Conservation (phyloP, 495 filamentous ascomycete species). For the Lineolata rhizophorae region DNA sequence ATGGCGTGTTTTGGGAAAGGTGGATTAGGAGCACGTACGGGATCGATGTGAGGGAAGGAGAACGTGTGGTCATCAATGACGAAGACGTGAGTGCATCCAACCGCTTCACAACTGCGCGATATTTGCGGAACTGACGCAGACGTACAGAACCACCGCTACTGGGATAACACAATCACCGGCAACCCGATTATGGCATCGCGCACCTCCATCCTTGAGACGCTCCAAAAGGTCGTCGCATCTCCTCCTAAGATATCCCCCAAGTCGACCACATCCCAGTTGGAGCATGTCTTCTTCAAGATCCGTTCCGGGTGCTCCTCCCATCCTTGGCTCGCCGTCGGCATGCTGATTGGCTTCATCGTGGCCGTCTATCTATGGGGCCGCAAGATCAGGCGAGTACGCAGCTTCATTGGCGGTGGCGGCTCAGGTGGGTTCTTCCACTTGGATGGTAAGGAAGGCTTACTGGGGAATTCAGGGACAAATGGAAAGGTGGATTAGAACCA, state of each 20-base stretch:
- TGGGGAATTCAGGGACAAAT: not conserved
- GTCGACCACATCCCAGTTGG: conserved; percentile 56
- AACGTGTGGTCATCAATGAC: conserved; percentile 90
- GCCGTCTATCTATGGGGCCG: not conserved
- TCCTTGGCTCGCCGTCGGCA: conserved; percentile 42
- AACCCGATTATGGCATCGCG: conserved; percentile 73
- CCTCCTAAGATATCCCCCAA: conserved; percentile 74
- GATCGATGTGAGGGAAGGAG: conserved; percentile 63
- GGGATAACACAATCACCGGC: conserved; percentile 79
- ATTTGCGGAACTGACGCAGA: conserved; percentile 1
- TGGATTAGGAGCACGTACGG: conserved; percentile 92
- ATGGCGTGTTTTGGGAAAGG: conserved; percentile 90
- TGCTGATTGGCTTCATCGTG: conserved; percentile 21
- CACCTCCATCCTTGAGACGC: conserved; percentile 85
- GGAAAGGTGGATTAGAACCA: not conserved
- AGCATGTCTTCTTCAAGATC: conserved; percentile 59
- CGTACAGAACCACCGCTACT: conserved; percentile 66
- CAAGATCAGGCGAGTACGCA: not conserved
- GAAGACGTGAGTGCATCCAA: conserved; percentile 53
- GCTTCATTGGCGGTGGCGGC: not conserved
- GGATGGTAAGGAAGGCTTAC: not conserved
- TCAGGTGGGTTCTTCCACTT: not conserved
- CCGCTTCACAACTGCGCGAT: not conserved
- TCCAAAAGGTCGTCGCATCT: conserved; percentile 45
- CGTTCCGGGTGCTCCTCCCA: conserved; percentile 43